A percentile compares a stretch with the other conserved stretches of the same genome.
Evolutionary conservation across 1,284 basidiomycete species (phyloP).

Genomic region (Apiotrichum veenhuisii): DNA sequence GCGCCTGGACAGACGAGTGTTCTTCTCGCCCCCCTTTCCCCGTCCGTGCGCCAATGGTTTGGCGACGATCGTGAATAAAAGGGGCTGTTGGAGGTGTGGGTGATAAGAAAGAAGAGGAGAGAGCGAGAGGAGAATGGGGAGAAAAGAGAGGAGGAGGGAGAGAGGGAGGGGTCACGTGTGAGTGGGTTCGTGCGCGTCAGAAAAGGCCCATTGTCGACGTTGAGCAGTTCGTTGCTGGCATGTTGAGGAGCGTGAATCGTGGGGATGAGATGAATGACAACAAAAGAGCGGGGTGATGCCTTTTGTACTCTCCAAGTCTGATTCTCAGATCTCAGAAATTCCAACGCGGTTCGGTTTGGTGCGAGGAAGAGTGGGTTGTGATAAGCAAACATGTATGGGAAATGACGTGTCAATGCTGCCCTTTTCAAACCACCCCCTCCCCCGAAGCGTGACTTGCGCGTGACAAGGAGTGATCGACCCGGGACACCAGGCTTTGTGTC

Average conservation of each 20-base stretch:
- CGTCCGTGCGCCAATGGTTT: conserved; percentile 41
- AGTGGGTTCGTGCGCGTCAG: neutral
- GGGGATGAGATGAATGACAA: neutral
- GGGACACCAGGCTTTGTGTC: no score
- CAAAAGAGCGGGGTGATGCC: no score
- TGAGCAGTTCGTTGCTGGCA: no score
- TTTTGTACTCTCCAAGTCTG: no score
- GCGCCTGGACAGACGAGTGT: conserved; percentile 18
- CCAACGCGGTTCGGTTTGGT: no score
- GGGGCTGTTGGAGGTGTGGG: conserved; percentile 21
- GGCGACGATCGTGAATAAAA: conserved; percentile 47
- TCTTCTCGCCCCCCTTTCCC: conserved; percentile 46
- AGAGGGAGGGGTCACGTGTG: neutral
- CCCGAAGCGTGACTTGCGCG: no score
- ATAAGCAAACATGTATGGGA: no score
- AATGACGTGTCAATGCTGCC: no score
- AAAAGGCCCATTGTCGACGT: neutral
- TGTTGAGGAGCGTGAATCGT: neutral
- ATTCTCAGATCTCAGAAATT: no score
- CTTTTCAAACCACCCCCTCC: no score
- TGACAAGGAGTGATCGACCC: no score
- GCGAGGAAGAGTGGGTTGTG: no score
- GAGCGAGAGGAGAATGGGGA: neutral
- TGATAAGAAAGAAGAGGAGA: neutral
- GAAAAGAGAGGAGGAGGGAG: conserved; percentile 1